Evolutionary conservation across 306 rosid genomes (phyloP).

Genomic region (Mimosa pudica): DNA sequence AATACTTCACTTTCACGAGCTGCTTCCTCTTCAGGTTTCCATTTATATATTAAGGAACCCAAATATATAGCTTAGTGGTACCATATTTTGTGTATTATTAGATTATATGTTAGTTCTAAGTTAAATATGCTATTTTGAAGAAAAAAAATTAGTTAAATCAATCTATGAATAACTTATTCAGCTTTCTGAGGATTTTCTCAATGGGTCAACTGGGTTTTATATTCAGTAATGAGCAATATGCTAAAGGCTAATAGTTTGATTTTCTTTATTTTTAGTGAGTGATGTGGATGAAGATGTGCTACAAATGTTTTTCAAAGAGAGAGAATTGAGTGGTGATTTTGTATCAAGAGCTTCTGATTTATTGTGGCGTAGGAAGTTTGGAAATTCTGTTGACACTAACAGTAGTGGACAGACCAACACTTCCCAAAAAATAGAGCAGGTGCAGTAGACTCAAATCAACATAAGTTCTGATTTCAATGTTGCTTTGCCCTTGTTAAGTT

Average conservation of each 20-base stretch:
- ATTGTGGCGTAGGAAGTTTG: slow-evolving; percentile 64
- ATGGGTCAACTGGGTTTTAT: too few relatives aligned
- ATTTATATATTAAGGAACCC: background rate
- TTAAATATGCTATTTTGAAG: too few relatives aligned
- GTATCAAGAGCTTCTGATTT: slow-evolving; percentile 77
- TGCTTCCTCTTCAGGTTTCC: slow-evolving; percentile 54
- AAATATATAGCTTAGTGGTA: too few relatives aligned
- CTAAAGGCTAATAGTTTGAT: slow-evolving; percentile 40
- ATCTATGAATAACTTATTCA: too few relatives aligned
- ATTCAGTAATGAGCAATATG: background rate
- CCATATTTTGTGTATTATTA: too few relatives aligned
- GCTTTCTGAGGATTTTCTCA: background rate
- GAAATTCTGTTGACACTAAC: slow-evolving; percentile 42
- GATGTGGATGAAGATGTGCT: slow-evolving; percentile 70
- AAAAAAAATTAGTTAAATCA: too few relatives aligned
- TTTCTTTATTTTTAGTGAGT: slow-evolving; percentile 44
- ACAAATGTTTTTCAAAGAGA: slow-evolving; percentile 70
- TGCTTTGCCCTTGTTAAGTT: slow-evolving; percentile 12
- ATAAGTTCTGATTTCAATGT: background rate
- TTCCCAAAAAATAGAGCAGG: slow-evolving; percentile 56
- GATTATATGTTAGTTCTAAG: too few relatives aligned
- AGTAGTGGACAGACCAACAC: slow-evolving; percentile 29
- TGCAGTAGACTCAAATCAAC: slow-evolving; percentile 26
- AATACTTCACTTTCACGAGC: slow-evolving; percentile 41
- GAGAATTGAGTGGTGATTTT: slow-evolving; percentile 75